A percentile compares a stretch with the other conserved stretches of the same genome.
phyloP scores from a whole-genome alignment of 805 yeast species.

The Suhomyces emberorum region DNA sequence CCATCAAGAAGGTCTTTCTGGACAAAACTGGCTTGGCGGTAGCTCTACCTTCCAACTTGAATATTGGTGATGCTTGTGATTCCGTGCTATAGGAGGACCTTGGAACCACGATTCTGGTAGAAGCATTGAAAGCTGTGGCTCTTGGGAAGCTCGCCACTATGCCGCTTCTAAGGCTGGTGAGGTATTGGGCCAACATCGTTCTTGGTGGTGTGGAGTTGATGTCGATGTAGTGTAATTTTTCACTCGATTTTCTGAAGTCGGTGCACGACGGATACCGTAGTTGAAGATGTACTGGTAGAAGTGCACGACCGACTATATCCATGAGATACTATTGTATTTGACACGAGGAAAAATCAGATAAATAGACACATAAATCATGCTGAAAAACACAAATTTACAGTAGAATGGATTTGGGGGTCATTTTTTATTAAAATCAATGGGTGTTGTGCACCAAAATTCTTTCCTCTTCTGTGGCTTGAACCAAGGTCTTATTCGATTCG shows the following conservation, averaged over 20 bases:
- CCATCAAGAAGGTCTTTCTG: slow-evolving; percentile 84
- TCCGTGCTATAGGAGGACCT: slow-evolving; percentile 4
- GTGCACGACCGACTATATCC: background rate
- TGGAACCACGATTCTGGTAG: background rate
- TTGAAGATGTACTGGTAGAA: background rate
- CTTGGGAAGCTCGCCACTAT: background rate
- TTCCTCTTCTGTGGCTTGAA: no score
- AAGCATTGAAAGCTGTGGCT: background rate
- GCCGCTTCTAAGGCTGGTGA: background rate
- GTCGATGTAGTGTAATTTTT: background rate
- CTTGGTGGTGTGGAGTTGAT: background rate
- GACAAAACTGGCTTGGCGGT: slow-evolving; percentile 64
- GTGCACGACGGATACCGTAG: no score
- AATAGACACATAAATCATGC: no score
- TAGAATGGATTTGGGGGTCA: no score
- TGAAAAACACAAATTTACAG: no score
- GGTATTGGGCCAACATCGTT: background rate
- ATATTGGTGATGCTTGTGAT: slow-evolving; percentile 6
- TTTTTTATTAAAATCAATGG: no score
- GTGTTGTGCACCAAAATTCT: no score
- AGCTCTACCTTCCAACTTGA: slow-evolving; percentile 21
- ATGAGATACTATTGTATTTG: no score
- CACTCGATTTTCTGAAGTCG: background rate
- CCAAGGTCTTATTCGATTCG: no score
- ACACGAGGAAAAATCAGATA: no score